Evolutionary conservation across 768 basidiomycete species (phyloP).

Genomic region (Russula sp.): DNA sequence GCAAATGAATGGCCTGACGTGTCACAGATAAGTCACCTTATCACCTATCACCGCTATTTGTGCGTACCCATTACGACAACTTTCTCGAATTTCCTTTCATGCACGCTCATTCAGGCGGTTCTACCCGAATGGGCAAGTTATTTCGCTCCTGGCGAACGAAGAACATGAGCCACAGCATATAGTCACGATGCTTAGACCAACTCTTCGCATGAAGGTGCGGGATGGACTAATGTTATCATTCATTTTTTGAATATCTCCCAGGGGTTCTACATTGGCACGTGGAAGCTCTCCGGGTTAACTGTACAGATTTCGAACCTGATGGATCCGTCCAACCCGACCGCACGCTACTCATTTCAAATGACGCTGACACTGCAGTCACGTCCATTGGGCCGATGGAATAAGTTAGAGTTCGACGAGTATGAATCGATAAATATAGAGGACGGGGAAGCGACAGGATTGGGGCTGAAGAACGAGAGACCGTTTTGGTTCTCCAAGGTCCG

Average conservation of each 20-base stretch:
- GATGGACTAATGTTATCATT: neutral
- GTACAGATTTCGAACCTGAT: conserved; percentile 62
- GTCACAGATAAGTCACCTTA: conserved; percentile 69
- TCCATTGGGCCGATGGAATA: conserved; percentile 83
- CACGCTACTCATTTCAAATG: conserved; percentile 73
- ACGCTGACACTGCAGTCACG: conserved; percentile 65
- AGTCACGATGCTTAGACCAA: conserved; percentile 72
- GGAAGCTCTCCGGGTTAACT: conserved; percentile 62
- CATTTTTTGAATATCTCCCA: conserved; percentile 33
- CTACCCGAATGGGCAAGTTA: conserved; percentile 79
- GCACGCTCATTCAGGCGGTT: conserved; percentile 57
- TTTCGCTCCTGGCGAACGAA: conserved; percentile 83
- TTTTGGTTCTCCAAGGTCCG: conserved; percentile 93
- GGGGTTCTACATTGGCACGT: conserved; percentile 72
- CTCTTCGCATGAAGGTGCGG: conserved; percentile 71
- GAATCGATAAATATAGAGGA: conserved; percentile 72
- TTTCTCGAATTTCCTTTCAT: neutral
- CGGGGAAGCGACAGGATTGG: conserved; percentile 66
- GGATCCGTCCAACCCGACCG: conserved; percentile 42
- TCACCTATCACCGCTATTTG: conserved; percentile 93
- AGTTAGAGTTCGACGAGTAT: conserved; percentile 70
- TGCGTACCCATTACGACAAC: conserved; percentile 39
- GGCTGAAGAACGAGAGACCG: conserved; percentile 80
- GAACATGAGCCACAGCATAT: conserved; percentile 65
- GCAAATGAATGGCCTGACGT: conserved; percentile 16